phyloP scores from a whole-genome alignment of 2,329 filamentous ascomycete species.

The Paecilomyces variotii region DNA sequence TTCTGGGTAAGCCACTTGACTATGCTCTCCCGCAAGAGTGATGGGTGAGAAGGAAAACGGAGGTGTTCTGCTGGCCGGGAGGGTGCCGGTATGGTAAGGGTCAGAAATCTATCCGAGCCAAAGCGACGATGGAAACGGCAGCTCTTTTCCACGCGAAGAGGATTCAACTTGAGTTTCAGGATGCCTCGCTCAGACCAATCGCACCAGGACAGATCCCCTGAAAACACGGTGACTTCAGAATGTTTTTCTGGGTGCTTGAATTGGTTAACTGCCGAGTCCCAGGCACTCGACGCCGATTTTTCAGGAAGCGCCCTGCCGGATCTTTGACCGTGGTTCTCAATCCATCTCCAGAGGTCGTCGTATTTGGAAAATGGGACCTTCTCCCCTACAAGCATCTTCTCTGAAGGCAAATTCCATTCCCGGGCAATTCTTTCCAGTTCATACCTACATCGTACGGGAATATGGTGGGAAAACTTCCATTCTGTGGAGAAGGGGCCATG shows the following conservation, averaged over 20 bases:
- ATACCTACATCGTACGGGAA: constrained; percentile 29
- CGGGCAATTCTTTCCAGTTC: constrained; percentile 29
- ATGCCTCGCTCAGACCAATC: constrained; percentile 21
- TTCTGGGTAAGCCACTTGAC: constrained; percentile 32
- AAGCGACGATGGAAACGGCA: constrained; percentile 40
- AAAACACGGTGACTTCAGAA: constrained; percentile 32
- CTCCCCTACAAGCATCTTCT: constrained; percentile 21
- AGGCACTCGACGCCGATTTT: constrained; percentile 20
- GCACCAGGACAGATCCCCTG: constrained; percentile 34
- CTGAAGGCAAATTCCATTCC: constrained; percentile 18
- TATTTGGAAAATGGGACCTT: constrained; percentile 17
- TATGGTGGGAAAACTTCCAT: constrained; percentile 15
- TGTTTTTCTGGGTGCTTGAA: constrained; percentile 24
- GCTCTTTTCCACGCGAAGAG: constrained; percentile 33
- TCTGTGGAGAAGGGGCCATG: constrained; percentile 29
- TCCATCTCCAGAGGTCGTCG: constrained; percentile 27
- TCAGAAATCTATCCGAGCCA: constrained; percentile 40
- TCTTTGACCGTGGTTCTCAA: constrained; percentile 17
- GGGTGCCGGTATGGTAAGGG: constrained; percentile 29
- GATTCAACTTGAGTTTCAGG: constrained; percentile 33
- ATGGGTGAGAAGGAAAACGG: constrained; percentile 13
- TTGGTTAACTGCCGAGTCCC: constrained; percentile 24
- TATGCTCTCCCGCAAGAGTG: constrained; percentile 25
- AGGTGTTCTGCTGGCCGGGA: constrained; percentile 19
- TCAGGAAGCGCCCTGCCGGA: constrained; percentile 20